Evolutionary conservation across 1,139 yeast species (phyloP).

Genomic region (Pichia sp.): DNA sequence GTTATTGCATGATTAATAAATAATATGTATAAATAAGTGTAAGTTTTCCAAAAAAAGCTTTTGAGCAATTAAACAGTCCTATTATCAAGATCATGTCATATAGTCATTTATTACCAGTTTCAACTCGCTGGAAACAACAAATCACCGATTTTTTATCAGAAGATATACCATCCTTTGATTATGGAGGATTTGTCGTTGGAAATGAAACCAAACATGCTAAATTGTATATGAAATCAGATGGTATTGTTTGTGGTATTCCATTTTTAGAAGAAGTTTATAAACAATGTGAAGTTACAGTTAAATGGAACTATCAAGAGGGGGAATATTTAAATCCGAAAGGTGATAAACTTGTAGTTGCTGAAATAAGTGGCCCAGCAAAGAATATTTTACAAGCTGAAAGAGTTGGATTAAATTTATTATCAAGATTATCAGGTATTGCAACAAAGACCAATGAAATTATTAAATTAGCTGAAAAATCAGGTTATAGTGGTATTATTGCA

Average conservation of each 20-base stretch:
- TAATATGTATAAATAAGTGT: too few relatives aligned
- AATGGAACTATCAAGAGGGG: constrained; percentile 76
- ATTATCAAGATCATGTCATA: constrained; percentile 4
- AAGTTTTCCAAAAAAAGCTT: too few relatives aligned
- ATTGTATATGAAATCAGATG: constrained; percentile 72
- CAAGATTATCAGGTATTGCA: constrained; percentile 88
- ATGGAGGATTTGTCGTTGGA: constrained; percentile 95
- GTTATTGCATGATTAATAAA: too few relatives aligned
- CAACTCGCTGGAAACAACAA: constrained; percentile 73
- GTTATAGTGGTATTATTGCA: constrained; percentile 79
- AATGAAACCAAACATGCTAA: constrained; percentile 63
- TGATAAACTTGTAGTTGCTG: constrained; percentile 70
- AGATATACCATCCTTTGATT: constrained; percentile 90
- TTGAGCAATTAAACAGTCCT: too few relatives aligned
- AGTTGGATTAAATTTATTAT: constrained; percentile 73
- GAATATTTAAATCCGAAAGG: constrained; percentile 42
- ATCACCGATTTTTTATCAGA: constrained; percentile 73
- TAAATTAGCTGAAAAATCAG: constrained; percentile 57
- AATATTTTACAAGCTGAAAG: constrained; percentile 78
- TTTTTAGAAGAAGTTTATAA: constrained; percentile 80
- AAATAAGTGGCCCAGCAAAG: constrained; percentile 73
- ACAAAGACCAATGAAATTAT: constrained; percentile 61
- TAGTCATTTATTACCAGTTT: constrained; percentile 56
- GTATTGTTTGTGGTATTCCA: constrained; percentile 83
- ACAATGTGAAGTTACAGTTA: constrained; percentile 64